Conservation (phyloP, 306 rosid species). For the cucumber (Cucumis sativus) region Cucumber_9930_V3 NC_026655.2:2761501-2762000, state of each 20-base stretch:
- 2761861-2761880: slow-evolving; percentile 86
- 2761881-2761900: slow-evolving; percentile 86
- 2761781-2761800: neutral
- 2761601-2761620: neutral
- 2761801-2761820: neutral
- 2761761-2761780: neutral
- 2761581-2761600: neutral
- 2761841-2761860: slow-evolving; percentile 43
- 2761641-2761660: slow-evolving; percentile 71
- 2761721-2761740: slow-evolving; percentile 13
- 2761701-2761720: slow-evolving; percentile 70
- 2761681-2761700: slow-evolving; percentile 33
- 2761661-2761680: slow-evolving; percentile 18
- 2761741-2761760: neutral
- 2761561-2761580: neutral
- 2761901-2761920: slow-evolving; percentile 95
- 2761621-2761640: slow-evolving; percentile 70
- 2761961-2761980: slow-evolving; percentile 79
- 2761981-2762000: slow-evolving; percentile 74
- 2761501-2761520: neutral
- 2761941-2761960: slow-evolving; percentile 89
- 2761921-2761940: slow-evolving; percentile 92
- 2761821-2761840: neutral
- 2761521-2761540: neutral
- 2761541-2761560: neutral